A percentile compares a stretch with the other conserved stretches of the same genome.
phyloP scores from a whole-genome alignment of 1,139 yeast genomes.

The Hyphopichia khmerensis region DNA sequence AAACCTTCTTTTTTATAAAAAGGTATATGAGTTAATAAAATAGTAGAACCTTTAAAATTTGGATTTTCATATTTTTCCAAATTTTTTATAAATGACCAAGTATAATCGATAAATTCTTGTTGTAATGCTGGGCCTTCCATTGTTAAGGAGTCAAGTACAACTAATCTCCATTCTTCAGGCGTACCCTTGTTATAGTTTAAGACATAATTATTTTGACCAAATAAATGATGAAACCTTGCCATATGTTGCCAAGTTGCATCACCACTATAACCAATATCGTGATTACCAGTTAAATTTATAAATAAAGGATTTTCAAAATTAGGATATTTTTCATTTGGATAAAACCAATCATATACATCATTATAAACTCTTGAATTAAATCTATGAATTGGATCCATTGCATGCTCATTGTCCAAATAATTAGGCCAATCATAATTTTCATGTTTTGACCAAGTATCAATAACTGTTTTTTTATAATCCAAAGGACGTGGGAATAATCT shows the following conservation, averaged over 20 bases:
- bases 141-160: constrained; percentile 78
- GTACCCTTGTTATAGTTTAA: constrained; percentile 64
- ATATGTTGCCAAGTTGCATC: constrained; percentile 92
- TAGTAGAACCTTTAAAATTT: constrained; percentile 70
- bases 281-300: constrained; percentile 88
- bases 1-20: constrained; percentile 76
- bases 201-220: constrained; percentile 85
- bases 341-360: constrained; percentile 68
- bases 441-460: constrained; percentile 47
- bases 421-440: constrained; percentile 54
- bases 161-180: constrained; percentile 75
- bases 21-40: constrained; percentile 87
- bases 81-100: constrained; percentile 70
- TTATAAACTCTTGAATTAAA: constrained; percentile 52
- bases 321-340: constrained; percentile 26
- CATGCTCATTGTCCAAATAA: constrained; percentile 40
- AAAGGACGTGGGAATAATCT: constrained; percentile 59
- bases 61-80: constrained; percentile 47
- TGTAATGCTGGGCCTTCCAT: constrained; percentile 91
- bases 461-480: constrained; percentile 47
- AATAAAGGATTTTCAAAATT: constrained; percentile 53
- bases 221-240: constrained; percentile 68
- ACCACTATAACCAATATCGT: constrained; percentile 93
- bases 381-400: constrained; percentile 39
- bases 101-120: constrained; percentile 61